Base-by-base conservation (phyloP, 306 rosid species). In the Trifolium fragiferum region DNA sequence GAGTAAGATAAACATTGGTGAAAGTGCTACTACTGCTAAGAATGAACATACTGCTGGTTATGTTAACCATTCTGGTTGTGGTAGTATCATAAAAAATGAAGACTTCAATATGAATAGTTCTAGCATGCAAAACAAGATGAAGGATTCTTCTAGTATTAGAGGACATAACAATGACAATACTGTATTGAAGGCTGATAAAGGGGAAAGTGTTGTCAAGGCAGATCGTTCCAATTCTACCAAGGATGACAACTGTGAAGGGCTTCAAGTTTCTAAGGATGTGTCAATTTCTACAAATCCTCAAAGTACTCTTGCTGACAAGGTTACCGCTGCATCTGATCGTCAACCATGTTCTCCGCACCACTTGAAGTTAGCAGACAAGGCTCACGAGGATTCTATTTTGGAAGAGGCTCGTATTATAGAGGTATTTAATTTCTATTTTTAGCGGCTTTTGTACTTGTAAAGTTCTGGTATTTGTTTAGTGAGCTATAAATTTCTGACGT, bases 341-440 rank as follows among this genome's bases (percentile, higher is more conserved):
- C 89, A 84, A 70, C 76, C 84, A 41, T 72, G 57, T 82, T 68
- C 86, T 50, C 77, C 61, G 14, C 77, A 65, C 82, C 76, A 51
- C 68, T 53, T 78, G 81, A 90, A 83, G 82, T 73, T 87, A 78
- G 66, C 80, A 46, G 90, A 84, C 83, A 92, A 85, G 85, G 97
- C 90, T 73, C 90, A 67, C 72, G 99, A 90, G 80, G 98, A 95
- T 78, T 95, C 98, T 81, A 87, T 90, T 78, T 78, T 95, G 78
- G 93, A 92, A 81, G 93, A 92, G 87, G 99, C 98, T 62, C 88
- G 83, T 40, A 86, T 75, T 49, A 90, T 95, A 60, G 90, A 95
- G 99, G 99, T 95, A 49, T 72, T 75, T 51, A 69, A 40, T 75
- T 80, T 75, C 49, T 53, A 19, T 70, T 79, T 46, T 16, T 8